Percentiles rank a stretch among this genome's conserved stretches.
Evolutionary conservation across 169 alveolate genomes (phyloP).

Genomic region (Theileria parva): DNA sequence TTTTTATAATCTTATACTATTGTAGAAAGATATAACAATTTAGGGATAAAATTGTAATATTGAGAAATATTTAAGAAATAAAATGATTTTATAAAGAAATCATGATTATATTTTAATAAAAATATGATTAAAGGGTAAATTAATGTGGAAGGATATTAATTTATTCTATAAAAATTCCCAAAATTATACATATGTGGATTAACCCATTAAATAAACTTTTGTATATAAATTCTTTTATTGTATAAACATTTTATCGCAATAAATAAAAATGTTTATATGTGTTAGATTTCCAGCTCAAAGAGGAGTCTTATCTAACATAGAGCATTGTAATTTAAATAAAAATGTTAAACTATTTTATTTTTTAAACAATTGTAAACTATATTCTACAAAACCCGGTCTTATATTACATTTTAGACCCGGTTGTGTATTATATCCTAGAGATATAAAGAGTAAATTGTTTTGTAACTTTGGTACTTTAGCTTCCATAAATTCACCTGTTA

Average conservation of each 20-base stretch:
- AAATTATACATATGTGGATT: constrained; percentile 5
- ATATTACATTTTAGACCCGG: neutral
- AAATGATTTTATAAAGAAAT: neutral
- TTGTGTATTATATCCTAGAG: neutral
- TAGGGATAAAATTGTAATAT: neutral
- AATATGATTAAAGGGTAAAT: neutral
- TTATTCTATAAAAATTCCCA: neutral
- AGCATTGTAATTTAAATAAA: neutral
- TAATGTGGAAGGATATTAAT: neutral
- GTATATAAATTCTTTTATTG: neutral
- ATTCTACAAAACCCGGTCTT: neutral
- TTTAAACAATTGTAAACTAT: neutral
- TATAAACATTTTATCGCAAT: constrained; percentile 9
- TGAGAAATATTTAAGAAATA: neutral
- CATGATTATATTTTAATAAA: neutral
- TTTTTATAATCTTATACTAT: neutral
- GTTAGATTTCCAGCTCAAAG: constrained; percentile 1
- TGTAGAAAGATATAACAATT: neutral
- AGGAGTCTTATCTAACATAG: neutral
- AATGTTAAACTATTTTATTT: neutral
- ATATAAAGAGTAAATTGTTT: neutral
- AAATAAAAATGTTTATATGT: neutral
- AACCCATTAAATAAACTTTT: neutral
- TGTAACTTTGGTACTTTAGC: neutral
- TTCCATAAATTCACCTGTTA: neutral